Conservation (phyloP, 2,329 filamentous ascomycete genomes). For the Pseudogymnoascus sp. region DNA sequence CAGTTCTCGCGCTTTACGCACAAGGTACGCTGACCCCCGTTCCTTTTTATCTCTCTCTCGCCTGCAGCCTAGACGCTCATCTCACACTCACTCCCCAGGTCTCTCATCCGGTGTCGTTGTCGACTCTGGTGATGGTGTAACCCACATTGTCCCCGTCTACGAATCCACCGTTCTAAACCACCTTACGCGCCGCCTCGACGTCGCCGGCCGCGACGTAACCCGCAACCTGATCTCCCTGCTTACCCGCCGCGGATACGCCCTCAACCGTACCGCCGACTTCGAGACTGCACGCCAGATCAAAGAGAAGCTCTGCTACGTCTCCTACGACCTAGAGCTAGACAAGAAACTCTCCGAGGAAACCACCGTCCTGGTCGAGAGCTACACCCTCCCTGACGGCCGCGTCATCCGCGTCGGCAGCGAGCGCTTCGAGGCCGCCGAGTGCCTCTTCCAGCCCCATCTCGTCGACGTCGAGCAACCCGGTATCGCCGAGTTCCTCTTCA, state of each 20-base stretch:
- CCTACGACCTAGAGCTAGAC: constrained; percentile 93
- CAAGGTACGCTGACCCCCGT: constrained; percentile 54
- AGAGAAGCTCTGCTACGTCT: constrained; percentile 99
- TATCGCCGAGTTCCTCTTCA: constrained; percentile 95
- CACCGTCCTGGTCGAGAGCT: constrained; percentile 92
- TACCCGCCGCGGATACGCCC: constrained; percentile 84
- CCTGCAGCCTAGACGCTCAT: not conserved
- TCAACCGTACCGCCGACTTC: constrained; percentile 97
- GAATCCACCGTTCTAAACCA: constrained; percentile 97
- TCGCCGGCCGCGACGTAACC: constrained; percentile 95
- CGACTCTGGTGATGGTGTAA: constrained; percentile 95
- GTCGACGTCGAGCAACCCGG: constrained; percentile 96
- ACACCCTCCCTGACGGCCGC: constrained; percentile 91
- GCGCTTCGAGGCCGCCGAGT: constrained; percentile 95
- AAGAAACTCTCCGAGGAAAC: constrained; percentile 95
- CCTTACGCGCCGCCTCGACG: constrained; percentile 85
- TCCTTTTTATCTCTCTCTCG: not conserved
- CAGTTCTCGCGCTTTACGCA: constrained; percentile 89
- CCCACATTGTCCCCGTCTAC: constrained; percentile 97
- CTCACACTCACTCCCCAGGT: constrained; percentile 38
- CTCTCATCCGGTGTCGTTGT: constrained; percentile 93
- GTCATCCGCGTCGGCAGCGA: constrained; percentile 95
- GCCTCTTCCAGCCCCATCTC: constrained; percentile 94
- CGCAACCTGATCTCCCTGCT: constrained; percentile 94
- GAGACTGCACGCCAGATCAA: constrained; percentile 99